These are phyloP conservation scores for Solanum okadae DNA, from an alignment of 257 asterid species.

Conservation along the genomic window DNA sequence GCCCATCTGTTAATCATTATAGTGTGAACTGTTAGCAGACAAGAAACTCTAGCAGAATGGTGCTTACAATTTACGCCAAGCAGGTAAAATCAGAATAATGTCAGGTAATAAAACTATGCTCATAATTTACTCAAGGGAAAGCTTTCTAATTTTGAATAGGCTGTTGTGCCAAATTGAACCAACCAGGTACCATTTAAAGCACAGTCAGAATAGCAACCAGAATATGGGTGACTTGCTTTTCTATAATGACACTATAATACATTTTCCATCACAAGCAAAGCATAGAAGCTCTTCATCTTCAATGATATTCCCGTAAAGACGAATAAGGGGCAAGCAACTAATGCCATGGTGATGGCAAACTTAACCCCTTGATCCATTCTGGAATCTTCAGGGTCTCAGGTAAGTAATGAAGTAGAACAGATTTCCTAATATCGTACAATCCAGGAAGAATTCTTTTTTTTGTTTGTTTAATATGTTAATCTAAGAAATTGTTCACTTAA, in stretches of 20 bases:
- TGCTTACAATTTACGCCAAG: background rate
- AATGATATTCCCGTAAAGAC: background rate
- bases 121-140: background rate
- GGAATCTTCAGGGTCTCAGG: background rate
- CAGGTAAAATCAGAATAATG: background rate
- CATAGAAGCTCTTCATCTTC: background rate
- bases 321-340: background rate
- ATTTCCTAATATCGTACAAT: background rate
- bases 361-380: background rate
- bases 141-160: background rate
- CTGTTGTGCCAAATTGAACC: background rate
- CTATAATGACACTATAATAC: background rate
- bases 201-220: background rate
- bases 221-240: background rate
- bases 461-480: background rate
- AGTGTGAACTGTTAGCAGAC: background rate
- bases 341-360: background rate
- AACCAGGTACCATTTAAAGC: background rate
- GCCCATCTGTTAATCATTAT: constrained; percentile 70
- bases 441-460: background rate
- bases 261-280: background rate
- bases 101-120: background rate
- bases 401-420: background rate
- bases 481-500: background rate
- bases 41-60: background rate